These are phyloP conservation scores for Pseudogymnoascus sp. DNA, from an alignment of 2,329 filamentous ascomycete species.

Conservation along the genomic window DNA sequence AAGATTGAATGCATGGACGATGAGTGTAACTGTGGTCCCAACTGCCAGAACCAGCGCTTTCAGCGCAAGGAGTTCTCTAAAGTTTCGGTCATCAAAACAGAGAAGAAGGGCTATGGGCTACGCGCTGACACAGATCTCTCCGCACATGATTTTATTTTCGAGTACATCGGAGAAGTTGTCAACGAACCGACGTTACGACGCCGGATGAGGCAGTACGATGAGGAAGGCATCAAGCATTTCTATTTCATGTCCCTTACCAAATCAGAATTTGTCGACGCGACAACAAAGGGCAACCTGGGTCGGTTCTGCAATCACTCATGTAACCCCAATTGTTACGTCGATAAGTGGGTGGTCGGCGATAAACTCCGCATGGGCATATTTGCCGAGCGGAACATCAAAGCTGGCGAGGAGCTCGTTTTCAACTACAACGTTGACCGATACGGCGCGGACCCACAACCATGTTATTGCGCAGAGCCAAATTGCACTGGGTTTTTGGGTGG, in stretches of 20 bases:
- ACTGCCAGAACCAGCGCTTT: conserved; percentile 92
- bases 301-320: conserved; percentile 99
- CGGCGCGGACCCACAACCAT: conserved; percentile 90
- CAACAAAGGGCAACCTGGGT: conserved; percentile 89
- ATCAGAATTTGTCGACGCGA: conserved; percentile 94
- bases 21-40: conserved; percentile 77
- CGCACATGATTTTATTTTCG: conserved; percentile 87
- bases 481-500: conserved; percentile 96
- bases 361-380: conserved; percentile 99
- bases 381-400: conserved; percentile 71
- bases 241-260: conserved; percentile 99
- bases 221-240: conserved; percentile 97
- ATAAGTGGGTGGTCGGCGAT: conserved; percentile 98
- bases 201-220: conserved; percentile 87
- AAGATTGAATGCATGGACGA: conserved; percentile 88
- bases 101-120: conserved; percentile 93
- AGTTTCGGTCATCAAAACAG: conserved; percentile 93
- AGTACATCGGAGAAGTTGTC: conserved; percentile 98
- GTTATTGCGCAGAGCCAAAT: conserved; percentile 90
- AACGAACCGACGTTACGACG: conserved; percentile 82
- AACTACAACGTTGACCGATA: conserved; percentile 99
- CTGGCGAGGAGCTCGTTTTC: conserved; percentile 93
- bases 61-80: conserved; percentile 81
- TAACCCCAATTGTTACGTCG: conserved; percentile 97
- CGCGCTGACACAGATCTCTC: conserved; percentile 70